Percentiles rank a stretch among this genome's conserved stretches.
phyloP scores from a whole-genome alignment of 345 rosid genomes.

The Ailanthus altissimus region DNA sequence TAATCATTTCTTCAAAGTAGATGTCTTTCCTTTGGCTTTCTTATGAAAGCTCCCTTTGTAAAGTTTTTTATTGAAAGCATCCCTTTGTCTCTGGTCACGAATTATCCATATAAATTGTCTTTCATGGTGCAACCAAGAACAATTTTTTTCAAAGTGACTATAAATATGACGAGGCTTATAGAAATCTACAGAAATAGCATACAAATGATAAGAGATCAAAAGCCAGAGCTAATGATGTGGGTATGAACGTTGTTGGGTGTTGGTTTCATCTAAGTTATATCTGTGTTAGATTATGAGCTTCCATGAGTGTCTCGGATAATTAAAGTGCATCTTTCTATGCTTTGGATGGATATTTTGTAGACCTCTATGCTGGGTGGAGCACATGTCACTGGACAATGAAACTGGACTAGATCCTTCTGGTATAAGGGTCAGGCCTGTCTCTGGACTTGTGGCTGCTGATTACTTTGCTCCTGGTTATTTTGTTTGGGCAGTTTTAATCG shows the following conservation, averaged over 20 bases:
- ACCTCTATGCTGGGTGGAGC: conserved; percentile 96
- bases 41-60: not conserved
- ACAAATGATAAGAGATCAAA: not conserved
- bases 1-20: not conserved
- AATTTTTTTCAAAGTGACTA: not conserved
- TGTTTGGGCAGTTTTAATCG: conserved; percentile 97
- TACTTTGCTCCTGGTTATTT: conserved; percentile 96
- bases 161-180: not conserved
- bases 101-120: not conserved
- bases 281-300: conserved; percentile 11
- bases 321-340: conserved; percentile 9
- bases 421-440: conserved; percentile 75
- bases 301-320: conserved; percentile 14
- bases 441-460: conserved; percentile 98
- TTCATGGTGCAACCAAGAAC: not conserved
- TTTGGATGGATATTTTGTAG: conserved; percentile 39
- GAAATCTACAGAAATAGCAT: not conserved
- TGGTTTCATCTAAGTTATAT: not conserved
- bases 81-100: not conserved
- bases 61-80: too few species aligned
- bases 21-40: not conserved
- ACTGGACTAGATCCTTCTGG: conserved; percentile 92
- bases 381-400: conserved; percentile 93
- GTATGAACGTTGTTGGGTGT: not conserved
- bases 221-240: not conserved